phyloP scores from a whole-genome alignment of 78 protist genomes.

The Dictyostelium purpureum region DNA sequence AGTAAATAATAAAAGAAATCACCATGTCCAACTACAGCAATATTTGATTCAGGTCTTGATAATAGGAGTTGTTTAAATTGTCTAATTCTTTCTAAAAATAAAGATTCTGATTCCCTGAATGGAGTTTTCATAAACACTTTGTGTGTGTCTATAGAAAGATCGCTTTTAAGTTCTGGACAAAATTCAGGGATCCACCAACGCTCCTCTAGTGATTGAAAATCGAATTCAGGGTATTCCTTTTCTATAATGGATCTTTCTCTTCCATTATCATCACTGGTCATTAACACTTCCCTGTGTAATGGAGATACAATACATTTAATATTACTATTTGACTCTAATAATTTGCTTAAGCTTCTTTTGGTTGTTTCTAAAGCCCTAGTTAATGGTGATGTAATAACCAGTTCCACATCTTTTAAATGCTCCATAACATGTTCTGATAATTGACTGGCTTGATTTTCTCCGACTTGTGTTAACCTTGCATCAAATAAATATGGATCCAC shows the following conservation, averaged over 20 bases:
- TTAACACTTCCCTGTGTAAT: constrained; percentile 11
- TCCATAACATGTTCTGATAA: background rate
- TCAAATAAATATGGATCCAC: constrained; percentile 47
- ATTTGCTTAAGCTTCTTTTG: background rate
- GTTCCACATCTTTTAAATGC: background rate
- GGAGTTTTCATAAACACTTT: constrained; percentile 34
- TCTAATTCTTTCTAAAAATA: background rate
- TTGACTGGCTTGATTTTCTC: constrained; percentile 32
- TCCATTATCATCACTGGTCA: constrained; percentile 61
- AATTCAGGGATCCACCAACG: constrained; percentile 49
- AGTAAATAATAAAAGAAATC: constrained; percentile 45
- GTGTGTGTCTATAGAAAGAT: constrained; percentile 14
- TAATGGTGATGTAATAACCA: constrained; percentile 43
- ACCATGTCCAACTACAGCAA: constrained; percentile 58
- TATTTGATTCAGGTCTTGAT: background rate
- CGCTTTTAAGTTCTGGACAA: background rate
- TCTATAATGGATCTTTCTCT: background rate
- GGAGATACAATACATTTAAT: constrained; percentile 2
- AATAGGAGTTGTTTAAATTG: constrained; percentile 13
- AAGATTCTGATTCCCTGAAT: constrained; percentile 12
- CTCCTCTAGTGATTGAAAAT: constrained; percentile 10
- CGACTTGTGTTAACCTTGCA: constrained; percentile 49
- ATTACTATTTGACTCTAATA: background rate
- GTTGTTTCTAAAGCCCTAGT: constrained; percentile 59
- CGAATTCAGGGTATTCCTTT: constrained; percentile 64